A percentile compares a stretch with the other conserved stretches of the same genome.
phyloP scores from a whole-genome alignment of 176 grass and related monocot genomes.

The Thinopyrum elongatum region DNA sequence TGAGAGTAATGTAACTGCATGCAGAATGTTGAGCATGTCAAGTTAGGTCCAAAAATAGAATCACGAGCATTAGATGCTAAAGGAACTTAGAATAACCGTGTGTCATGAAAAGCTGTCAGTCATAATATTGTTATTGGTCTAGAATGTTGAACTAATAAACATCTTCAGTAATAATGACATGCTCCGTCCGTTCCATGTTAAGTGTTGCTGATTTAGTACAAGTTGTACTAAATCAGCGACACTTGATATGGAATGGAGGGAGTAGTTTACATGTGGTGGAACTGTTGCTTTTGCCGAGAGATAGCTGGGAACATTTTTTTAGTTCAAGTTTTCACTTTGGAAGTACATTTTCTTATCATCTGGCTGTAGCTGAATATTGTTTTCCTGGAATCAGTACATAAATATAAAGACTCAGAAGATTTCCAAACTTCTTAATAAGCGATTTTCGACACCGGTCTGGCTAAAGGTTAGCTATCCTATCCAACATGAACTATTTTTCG shows the following conservation, averaged over 20 bases:
- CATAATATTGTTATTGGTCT: slow-evolving; percentile 4
- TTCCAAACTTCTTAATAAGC: slow-evolving; percentile 83
- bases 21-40: slow-evolving; percentile 3
- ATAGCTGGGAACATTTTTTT: slow-evolving; percentile 1
- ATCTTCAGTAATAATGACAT: neutral
- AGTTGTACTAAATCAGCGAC: no score
- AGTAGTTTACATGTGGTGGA: slow-evolving; percentile 26
- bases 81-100: slow-evolving; percentile 10
- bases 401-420: slow-evolving; percentile 97
- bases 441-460: slow-evolving; percentile 95
- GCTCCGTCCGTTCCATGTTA: no score
- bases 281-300: slow-evolving; percentile 1
- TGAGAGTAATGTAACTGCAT: slow-evolving; percentile 10
- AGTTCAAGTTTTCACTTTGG: neutral
- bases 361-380: slow-evolving; percentile 14
- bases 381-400: slow-evolving; percentile 76
- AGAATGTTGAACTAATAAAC: slow-evolving; percentile 4
- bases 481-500: slow-evolving; percentile 13
- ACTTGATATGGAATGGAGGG: no score
- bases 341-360: neutral
- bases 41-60: slow-evolving; percentile 19
- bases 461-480: slow-evolving; percentile 68
- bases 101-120: slow-evolving; percentile 12
- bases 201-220: no score
- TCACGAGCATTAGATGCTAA: neutral